phyloP scores from a whole-genome alignment of 2,329 filamentous ascomycete species.

The Cordyceps cicadae region DNA sequence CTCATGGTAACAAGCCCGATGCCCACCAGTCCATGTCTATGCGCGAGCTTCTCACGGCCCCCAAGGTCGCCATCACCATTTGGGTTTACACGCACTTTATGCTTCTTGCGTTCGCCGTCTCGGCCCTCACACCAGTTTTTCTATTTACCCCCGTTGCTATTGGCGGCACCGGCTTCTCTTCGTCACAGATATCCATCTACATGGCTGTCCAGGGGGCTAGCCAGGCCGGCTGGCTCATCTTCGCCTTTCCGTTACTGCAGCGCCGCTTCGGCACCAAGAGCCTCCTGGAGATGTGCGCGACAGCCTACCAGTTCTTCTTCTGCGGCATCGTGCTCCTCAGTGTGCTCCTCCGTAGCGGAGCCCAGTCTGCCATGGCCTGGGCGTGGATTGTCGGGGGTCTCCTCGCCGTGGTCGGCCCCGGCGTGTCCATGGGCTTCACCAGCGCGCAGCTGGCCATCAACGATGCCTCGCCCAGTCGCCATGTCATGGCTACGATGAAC shows the following conservation, averaged over 20 bases:
- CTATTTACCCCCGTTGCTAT: conserved; percentile 54
- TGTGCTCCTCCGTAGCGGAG: conserved; percentile 30
- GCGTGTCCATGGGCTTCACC: conserved; percentile 62
- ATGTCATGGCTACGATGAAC: conserved; percentile 62
- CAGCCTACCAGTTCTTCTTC: conserved; percentile 57
- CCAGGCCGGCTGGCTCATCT: conserved; percentile 63
- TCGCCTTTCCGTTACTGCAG: conserved; percentile 63
- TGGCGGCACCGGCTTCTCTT: conserved; percentile 57
- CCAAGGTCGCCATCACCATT: conserved; percentile 59
- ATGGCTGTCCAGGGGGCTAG: conserved; percentile 55
- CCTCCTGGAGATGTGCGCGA: conserved; percentile 48
- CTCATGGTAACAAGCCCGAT: neutral
- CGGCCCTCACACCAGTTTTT: conserved; percentile 60
- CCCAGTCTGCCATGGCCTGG: conserved; percentile 23
- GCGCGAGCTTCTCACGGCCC: conserved; percentile 44
- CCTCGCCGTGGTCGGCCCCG: conserved; percentile 45
- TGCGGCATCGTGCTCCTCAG: conserved; percentile 48
- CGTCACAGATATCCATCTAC: conserved; percentile 56
- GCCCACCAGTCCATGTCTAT: conserved; percentile 16
- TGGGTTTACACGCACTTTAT: conserved; percentile 58
- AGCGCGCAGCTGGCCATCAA: conserved; percentile 66
- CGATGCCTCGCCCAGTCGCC: conserved; percentile 58
- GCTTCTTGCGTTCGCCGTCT: conserved; percentile 63
- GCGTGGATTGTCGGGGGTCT: conserved; percentile 48
- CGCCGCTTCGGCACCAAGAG: conserved; percentile 57